phyloP scores from a whole-genome alignment of 176 grass and related monocot genomes.

The Juncus inflexus region DNA sequence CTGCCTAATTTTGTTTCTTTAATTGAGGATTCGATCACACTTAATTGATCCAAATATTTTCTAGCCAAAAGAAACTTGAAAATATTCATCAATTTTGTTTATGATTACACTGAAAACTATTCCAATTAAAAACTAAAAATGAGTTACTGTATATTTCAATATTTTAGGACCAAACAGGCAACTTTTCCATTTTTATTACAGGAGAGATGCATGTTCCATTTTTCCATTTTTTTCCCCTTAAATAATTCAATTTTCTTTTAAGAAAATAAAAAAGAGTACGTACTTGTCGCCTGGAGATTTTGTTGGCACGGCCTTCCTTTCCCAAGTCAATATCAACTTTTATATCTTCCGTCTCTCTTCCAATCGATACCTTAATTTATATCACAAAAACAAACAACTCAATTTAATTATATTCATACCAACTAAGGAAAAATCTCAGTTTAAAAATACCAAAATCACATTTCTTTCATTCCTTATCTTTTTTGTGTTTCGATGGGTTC shows the following conservation, averaged over 20 bases:
- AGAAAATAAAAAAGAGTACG: slow-evolving; percentile 1
- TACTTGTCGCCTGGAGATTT: slow-evolving; percentile 91
- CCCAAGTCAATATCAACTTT: slow-evolving; percentile 98
- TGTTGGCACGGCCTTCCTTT: slow-evolving; percentile 90
- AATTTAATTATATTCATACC: slow-evolving; percentile 12
- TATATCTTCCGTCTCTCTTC: slow-evolving; percentile 83
- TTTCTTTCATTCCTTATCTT: slow-evolving; percentile 1
- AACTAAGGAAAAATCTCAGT: neutral
- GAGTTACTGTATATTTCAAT: neutral
- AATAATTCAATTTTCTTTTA: slow-evolving; percentile 16
- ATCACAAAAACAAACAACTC: slow-evolving; percentile 17
- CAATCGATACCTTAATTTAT: slow-evolving; percentile 69
- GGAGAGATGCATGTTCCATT: neutral
- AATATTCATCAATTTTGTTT: no score
- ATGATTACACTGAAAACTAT: no score
- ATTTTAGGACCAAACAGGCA: neutral
- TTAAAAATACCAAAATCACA: neutral
- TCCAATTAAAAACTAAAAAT: no score
- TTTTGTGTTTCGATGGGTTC: neutral
- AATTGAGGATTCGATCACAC: no score
- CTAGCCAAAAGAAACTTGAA: no score
- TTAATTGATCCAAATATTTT: no score
- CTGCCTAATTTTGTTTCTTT: neutral
- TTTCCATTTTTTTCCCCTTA: neutral
- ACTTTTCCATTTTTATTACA: slow-evolving; percentile 1